Percentiles rank a stretch among this genome's conserved stretches.
These are phyloP conservation scores for Tolypocladium cylindrosporum DNA, from an alignment of 2,329 filamentous ascomycete species.

Conservation along the genomic window DNA sequence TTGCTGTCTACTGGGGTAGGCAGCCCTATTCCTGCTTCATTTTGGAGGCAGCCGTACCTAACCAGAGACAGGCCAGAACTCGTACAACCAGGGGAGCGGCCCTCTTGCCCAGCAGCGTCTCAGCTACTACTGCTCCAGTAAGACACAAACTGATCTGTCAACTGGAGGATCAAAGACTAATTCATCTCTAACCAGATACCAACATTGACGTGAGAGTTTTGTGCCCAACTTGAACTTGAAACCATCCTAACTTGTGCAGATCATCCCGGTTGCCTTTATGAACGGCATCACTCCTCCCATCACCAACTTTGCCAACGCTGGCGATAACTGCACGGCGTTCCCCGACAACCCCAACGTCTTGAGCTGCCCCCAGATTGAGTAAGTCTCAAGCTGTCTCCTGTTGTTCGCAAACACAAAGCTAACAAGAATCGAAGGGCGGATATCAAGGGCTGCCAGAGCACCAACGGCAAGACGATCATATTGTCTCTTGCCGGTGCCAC, in stretches of 20 bases:
- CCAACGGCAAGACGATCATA: conserved; percentile 57
- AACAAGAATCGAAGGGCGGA: conserved; percentile 11
- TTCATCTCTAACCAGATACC: conserved; percentile 19
- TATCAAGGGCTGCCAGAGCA: conserved; percentile 49
- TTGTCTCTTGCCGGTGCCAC: conserved; percentile 64
- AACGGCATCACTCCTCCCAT: conserved; percentile 42
- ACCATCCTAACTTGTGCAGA: conserved; percentile 9
- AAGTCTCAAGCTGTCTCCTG: conserved; percentile 15
- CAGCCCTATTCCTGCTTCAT: background rate
- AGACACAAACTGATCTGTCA: conserved; percentile 12
- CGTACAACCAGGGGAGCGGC: conserved; percentile 34
- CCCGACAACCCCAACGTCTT: conserved; percentile 42
- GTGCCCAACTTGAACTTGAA: background rate
- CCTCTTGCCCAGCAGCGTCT: conserved; percentile 42
- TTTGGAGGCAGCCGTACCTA: background rate
- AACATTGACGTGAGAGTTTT: conserved; percentile 33
- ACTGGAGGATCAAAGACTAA: background rate
- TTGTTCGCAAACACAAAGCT: conserved; percentile 20
- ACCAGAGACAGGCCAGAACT: conserved; percentile 44
- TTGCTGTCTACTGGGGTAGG: conserved; percentile 59
- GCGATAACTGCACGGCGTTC: conserved; percentile 51
- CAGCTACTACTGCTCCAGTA: conserved; percentile 48
- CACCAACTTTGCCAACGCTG: conserved; percentile 56
- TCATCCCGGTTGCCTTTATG: conserved; percentile 57
- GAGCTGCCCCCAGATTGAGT: conserved; percentile 56